These are phyloP conservation scores for Macrolepiota fuliginosa DNA, from an alignment of 768 basidiomycete species.

Conservation along the genomic window DNA sequence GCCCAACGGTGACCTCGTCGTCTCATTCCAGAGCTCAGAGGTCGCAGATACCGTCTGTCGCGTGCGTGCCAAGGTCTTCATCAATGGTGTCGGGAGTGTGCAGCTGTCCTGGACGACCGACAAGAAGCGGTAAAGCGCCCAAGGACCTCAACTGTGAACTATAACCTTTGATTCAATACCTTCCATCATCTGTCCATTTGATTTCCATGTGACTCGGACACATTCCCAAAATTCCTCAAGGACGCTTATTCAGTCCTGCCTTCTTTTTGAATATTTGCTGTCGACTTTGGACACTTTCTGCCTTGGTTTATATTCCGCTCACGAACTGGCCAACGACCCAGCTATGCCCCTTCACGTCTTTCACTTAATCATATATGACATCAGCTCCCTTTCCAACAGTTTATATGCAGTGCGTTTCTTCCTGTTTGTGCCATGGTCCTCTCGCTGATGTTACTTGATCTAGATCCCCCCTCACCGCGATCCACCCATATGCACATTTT, in stretches of 20 bases:
- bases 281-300: neutral
- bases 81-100: constrained; percentile 75
- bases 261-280: neutral
- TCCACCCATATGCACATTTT: neutral
- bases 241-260: neutral
- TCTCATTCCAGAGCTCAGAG: constrained; percentile 71
- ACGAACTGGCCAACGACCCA: constrained; percentile 1
- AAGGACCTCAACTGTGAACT: neutral
- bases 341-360: neutral
- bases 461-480: neutral
- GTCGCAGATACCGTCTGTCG: constrained; percentile 85
- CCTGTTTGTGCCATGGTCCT: neutral
- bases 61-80: constrained; percentile 70
- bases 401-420: constrained; percentile 1
- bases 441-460: neutral
- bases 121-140: constrained; percentile 33
- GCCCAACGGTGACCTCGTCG: constrained; percentile 77
- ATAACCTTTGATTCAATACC: neutral
- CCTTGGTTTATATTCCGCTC: neutral
- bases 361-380: neutral
- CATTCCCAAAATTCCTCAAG: neutral
- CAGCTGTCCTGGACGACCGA: constrained; percentile 73
- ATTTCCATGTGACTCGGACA: neutral
- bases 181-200: neutral
- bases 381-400: neutral